phyloP scores from a whole-genome alignment of 2,329 filamentous ascomycete species.

The Diaporthe caulivora region DNA sequence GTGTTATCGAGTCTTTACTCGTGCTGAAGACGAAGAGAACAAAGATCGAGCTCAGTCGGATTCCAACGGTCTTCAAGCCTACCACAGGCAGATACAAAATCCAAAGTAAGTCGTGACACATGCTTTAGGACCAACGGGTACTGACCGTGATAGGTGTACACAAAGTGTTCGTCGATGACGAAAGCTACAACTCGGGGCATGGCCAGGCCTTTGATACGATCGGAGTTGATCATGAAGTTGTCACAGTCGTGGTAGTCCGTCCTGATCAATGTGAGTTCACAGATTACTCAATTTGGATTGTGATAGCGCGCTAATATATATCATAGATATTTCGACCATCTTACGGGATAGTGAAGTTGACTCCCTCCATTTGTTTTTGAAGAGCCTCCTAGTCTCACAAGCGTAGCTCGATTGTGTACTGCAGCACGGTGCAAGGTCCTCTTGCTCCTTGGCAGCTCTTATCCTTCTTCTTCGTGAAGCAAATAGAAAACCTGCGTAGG shows the following conservation, averaged over 20 bases:
- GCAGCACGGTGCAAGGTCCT: no score
- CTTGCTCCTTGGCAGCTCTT: no score
- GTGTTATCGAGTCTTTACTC: slow-evolving; percentile 68
- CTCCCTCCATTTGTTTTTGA: slow-evolving; percentile 43
- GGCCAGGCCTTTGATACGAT: slow-evolving; percentile 69
- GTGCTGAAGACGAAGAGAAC: slow-evolving; percentile 63
- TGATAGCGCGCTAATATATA: background rate
- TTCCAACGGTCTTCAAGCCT: slow-evolving; percentile 69
- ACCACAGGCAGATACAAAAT: slow-evolving; percentile 67
- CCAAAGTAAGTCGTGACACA: slow-evolving; percentile 53
- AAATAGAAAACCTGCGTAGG: no score
- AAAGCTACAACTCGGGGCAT: slow-evolving; percentile 66
- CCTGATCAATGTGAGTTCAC: slow-evolving; percentile 70
- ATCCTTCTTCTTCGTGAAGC: no score
- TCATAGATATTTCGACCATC: slow-evolving; percentile 47
- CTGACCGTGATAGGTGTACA: slow-evolving; percentile 59
- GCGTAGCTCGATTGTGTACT: background rate
- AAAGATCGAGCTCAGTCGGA: slow-evolving; percentile 62
- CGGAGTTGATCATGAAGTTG: slow-evolving; percentile 59
- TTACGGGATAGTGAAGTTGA: slow-evolving; percentile 40
- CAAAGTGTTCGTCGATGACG: slow-evolving; percentile 69
- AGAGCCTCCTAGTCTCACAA: slow-evolving; percentile 39
- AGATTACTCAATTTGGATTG: no score
- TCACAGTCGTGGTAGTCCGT: slow-evolving; percentile 66
- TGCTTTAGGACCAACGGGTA: background rate